Conservation (phyloP, 2,329 filamentous ascomycete genomes). For the Cytospora chrysosperma region DNA sequence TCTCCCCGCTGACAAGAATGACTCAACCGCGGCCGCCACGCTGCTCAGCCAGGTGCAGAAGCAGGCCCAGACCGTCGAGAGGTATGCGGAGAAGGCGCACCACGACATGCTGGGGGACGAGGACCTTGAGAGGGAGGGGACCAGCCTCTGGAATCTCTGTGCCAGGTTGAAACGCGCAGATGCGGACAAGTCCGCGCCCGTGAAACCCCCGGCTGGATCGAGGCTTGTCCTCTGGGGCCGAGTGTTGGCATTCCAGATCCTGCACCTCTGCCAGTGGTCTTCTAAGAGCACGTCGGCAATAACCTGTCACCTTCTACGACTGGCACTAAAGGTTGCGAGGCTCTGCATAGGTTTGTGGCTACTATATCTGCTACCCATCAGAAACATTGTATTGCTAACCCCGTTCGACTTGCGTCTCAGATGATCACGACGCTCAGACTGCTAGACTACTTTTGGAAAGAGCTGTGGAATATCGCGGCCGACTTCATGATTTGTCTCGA, state of each 20-base stretch:
- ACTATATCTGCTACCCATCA: too few species aligned
- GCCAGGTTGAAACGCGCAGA: constrained; percentile 48
- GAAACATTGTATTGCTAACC: constrained; percentile 28
- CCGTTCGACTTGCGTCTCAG: constrained; percentile 31
- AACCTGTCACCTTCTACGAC: constrained; percentile 57
- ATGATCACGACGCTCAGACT: constrained; percentile 55
- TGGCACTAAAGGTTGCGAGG: constrained; percentile 65
- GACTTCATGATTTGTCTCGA: constrained; percentile 34
- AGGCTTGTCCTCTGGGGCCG: constrained; percentile 41
- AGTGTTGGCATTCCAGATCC: constrained; percentile 64
- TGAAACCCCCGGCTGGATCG: neutral
- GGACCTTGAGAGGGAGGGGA: constrained; percentile 56
- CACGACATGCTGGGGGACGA: constrained; percentile 35
- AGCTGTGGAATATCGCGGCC: constrained; percentile 56
- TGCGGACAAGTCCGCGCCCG: neutral
- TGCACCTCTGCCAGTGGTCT: constrained; percentile 55
- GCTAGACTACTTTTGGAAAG: constrained; percentile 62
- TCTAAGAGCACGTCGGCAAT: constrained; percentile 33
- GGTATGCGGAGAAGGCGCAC: constrained; percentile 33
- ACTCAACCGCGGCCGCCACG: constrained; percentile 31
- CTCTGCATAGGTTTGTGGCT: constrained; percentile 56
- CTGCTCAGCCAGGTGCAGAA: constrained; percentile 43
- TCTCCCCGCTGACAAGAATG: constrained; percentile 30
- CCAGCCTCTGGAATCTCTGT: constrained; percentile 66
- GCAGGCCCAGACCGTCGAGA: constrained; percentile 36